A percentile compares a stretch with the other conserved stretches of the same genome.
Evolutionary conservation across 441 rosid species (phyloP).

Genomic region (Euphorbia schlechtendalii): DNA sequence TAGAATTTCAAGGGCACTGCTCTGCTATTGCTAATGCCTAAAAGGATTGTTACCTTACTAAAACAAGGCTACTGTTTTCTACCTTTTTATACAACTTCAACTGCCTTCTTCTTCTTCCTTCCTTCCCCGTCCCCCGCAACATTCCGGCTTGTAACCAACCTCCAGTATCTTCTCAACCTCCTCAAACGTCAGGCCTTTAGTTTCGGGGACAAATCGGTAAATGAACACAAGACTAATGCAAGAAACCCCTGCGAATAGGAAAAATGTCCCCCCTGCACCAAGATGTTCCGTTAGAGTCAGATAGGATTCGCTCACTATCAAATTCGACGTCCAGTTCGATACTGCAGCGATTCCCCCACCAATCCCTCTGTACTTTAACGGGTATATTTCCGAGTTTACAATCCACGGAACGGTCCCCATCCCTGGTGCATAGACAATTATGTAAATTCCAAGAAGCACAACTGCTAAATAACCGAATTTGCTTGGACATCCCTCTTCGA

Average conservation of each 20-base stretch:
- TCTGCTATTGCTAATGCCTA: background rate
- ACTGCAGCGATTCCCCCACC: conserved; percentile 89
- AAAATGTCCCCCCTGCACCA: conserved; percentile 63
- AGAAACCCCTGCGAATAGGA: conserved; percentile 57
- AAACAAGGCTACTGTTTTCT: background rate
- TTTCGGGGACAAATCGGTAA: conserved; percentile 68
- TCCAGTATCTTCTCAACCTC: conserved; percentile 67
- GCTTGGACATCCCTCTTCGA: conserved; percentile 73
- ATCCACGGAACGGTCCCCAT: conserved; percentile 93
- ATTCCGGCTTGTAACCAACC: conserved; percentile 44
- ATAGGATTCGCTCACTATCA: conserved; percentile 60
- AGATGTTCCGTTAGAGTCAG: conserved; percentile 52
- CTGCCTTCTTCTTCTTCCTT: conserved; percentile 2
- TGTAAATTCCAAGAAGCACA: conserved; percentile 54
- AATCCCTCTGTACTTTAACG: conserved; percentile 66
- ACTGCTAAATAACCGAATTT: conserved; percentile 60
- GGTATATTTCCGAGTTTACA: conserved; percentile 89
- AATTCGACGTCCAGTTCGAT: conserved; percentile 66
- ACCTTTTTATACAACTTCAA: background rate
- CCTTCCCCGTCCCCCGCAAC: conserved; percentile 13
- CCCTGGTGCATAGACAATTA: conserved; percentile 68
- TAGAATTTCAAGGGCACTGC: too few relatives aligned
- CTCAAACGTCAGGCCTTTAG: conserved; percentile 80
- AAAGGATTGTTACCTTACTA: background rate
- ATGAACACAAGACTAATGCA: conserved; percentile 43